Percentiles rank a stretch among this genome's conserved stretches.
Conservation (phyloP, 768 basidiomycete species). For the Lentinula edodes region DNA sequence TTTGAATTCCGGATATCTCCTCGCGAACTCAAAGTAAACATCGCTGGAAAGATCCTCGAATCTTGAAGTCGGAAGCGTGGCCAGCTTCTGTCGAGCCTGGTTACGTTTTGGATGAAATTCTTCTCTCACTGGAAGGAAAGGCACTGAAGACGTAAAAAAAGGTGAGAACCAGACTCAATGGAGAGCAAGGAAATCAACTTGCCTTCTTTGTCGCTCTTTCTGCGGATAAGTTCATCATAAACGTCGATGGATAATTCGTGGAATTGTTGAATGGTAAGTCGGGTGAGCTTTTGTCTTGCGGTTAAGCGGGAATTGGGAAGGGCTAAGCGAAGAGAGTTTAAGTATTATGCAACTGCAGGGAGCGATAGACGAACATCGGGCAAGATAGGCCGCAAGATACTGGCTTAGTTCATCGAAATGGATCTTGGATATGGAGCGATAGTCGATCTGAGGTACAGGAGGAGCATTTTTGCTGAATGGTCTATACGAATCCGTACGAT, state of each 20-base stretch:
- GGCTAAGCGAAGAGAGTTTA: conserved; percentile 35
- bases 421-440: conserved; percentile 54
- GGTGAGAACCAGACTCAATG: conserved; percentile 1
- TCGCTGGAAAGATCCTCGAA: conserved; percentile 96
- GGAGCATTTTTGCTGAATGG: conserved; percentile 51
- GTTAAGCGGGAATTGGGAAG: conserved; percentile 73
- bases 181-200: conserved; percentile 14
- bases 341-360: background rate
- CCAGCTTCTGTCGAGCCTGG: conserved; percentile 95
- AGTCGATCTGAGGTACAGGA: conserved; percentile 52
- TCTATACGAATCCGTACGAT: conserved; percentile 74
- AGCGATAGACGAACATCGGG: conserved; percentile 48
- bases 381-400: conserved; percentile 70
- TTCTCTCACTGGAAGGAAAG: conserved; percentile 85
- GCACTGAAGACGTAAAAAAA: conserved; percentile 40
- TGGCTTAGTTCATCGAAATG: conserved; percentile 70
- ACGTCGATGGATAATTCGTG: conserved; percentile 98
- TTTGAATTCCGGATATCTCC: conserved; percentile 94
- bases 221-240: conserved; percentile 88
- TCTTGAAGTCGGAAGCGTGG: conserved; percentile 79
- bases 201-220: conserved; percentile 76
- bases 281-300: conserved; percentile 87
- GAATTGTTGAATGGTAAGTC: conserved; percentile 92
- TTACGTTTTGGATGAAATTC: conserved; percentile 99
- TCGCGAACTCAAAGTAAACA: conserved; percentile 90